Evolutionary conservation across 441 rosid species (phyloP), one percentile per base, ranked within the genome.

Genomic region (Metrosideros polymorpha): DNA sequence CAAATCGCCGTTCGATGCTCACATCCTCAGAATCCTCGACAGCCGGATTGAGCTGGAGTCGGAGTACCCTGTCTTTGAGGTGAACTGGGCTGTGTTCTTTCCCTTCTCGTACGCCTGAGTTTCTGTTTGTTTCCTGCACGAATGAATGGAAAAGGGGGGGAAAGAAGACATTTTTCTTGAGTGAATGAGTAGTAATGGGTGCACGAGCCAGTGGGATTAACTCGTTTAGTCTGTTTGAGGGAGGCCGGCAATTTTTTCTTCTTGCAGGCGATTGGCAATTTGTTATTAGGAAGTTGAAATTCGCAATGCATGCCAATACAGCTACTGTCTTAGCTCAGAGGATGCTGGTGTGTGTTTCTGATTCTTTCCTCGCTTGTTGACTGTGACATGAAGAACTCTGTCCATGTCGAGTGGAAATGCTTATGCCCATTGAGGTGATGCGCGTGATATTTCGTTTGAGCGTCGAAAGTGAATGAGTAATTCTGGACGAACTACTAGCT

Each of bases 21-120:
- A 95, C 91, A 89, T 96, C 32, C 92, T 94, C 90, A 90, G 98
- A 84, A 92, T 95, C 90, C 86, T 94, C 76, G 86, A 90, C 85
- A 86, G 89, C 71, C 92, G 94, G 89, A 91, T 94, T 89, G 90
- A 93, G 4, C 92, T 91, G 93, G 95, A 91, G 88, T 88, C 87
- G n/a, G 94, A 93, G 4, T 92, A 91, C 82, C 93, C 95, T 32
- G 95, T 96, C 87, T 94, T 95, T 0, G 88, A 89, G 94, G 97
- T 94, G 77, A 39, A 84, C 51, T 63, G 49, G 53, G 35, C 24
- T 42, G 51, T 39, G 15, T 29, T 51, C 30, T 49, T 83, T 87
- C 59, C 71, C 61, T 30, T 86, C 77, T 45, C 45, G 56, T 57
- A 32, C 4, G 30, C 82, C 30, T 4, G 47, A 29, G 32, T 83